Base-by-base conservation (phyloP, 179 eudicot species). In the Camellia oleifera region DNA sequence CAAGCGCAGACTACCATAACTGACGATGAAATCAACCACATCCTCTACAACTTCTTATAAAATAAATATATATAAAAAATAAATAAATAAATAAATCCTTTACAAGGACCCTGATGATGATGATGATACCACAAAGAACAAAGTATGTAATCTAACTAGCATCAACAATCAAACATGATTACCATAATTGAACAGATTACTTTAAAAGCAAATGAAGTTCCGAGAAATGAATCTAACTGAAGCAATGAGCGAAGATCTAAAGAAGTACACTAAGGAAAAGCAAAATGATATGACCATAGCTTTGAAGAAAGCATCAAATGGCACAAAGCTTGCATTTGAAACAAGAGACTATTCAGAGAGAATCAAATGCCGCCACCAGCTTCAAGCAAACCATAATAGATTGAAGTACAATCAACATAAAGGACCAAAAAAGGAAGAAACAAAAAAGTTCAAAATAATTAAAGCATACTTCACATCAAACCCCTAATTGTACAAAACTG, bases 271-370 rank as follows among this genome's bases (percentile, higher is more conserved):
- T 7, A 6, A 61, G n/a, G 45, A 44, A 78, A 77, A 79, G 69
- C n/a, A 45, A 54, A 13, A 57, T 64, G 61, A 62, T 61, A 46
- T 23, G 8, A 72, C 48, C 26, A 83, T 20, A 48, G 69, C 10
- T 66, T 63, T 70, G 26, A 83, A 72, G 82, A 76, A 88, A 83
- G 88, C 74, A 81, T 79, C 84, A 79, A 60, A 83, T 82, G 85
- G 81, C 57, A 75, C 75, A 66, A 57, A 84, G 75, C 90, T 87
- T 84, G 81, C 81, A 82, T 64, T 78, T 78, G 81, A 80, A 81
- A 77, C 84, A 78, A 83, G 46, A 70, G 69, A 72, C 17, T 23
- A 73, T 46, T 58, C 7, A 48, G 73, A 77, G 80, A 79, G 81
- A 82, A 86, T 84, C 86, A 81, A 32, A 56, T 69, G 74, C 69